Conservation (phyloP, 768 basidiomycete genomes). For the Trametes sanguinea region DNA sequence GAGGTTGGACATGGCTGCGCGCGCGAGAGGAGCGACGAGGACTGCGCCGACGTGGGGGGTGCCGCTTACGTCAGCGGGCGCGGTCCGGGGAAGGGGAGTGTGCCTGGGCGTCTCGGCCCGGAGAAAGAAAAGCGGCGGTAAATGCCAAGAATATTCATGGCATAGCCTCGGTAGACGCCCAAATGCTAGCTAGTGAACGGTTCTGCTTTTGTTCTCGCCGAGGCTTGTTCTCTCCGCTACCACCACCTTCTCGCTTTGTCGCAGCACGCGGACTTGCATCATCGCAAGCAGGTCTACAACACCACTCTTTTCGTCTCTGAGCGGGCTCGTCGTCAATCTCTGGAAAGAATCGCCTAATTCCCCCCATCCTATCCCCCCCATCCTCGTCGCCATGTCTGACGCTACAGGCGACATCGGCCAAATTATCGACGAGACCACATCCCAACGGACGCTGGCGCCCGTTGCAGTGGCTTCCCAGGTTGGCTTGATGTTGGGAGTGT, state of each 20-base stretch:
- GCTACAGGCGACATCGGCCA: constrained; percentile 24
- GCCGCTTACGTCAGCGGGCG: not conserved
- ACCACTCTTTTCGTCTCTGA: constrained; percentile 1
- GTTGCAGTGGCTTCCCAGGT: constrained; percentile 80
- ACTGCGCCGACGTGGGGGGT: not conserved
- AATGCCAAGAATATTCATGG: not conserved
- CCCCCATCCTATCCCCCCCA: not conserved
- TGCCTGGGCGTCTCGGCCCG: not conserved
- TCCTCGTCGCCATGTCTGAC: constrained; percentile 23
- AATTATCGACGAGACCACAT: constrained; percentile 30
- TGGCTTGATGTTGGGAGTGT: constrained; percentile 68
- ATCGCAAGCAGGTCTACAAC: not conserved
- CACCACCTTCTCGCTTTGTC: constrained; percentile 1
- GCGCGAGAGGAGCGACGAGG: not conserved
- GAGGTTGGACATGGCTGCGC: constrained; percentile 39
- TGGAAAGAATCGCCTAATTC: not conserved
- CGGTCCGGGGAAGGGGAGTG: not conserved
- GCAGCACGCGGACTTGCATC: too few relatives aligned
- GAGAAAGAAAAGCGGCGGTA: not conserved
- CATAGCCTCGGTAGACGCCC: constrained; percentile 1
- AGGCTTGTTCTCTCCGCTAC: constrained; percentile 12
- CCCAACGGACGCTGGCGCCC: constrained; percentile 70
- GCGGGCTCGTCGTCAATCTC: constrained; percentile 9
- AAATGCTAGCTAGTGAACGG: not conserved
- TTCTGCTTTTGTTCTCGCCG: constrained; percentile 10